Evolutionary conservation across 2,329 filamentous ascomycete genomes (phyloP), one percentile per base, ranked within the genome.

Genomic region (Plenodomus tracheiphilus): DNA sequence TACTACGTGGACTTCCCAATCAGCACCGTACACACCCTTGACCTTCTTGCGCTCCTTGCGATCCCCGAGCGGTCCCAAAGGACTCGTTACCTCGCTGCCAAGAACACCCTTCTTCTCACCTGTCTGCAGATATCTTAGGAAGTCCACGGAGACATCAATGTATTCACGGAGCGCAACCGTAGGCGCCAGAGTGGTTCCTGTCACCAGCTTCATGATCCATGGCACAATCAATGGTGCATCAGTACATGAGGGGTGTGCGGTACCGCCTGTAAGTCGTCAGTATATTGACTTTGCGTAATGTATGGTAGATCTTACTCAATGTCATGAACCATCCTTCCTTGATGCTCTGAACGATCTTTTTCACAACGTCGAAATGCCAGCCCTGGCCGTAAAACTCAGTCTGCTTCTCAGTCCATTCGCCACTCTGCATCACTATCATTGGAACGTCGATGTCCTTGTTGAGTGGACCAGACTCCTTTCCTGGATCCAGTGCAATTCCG

Each of bases 141-240:
- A 87, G 37, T 82, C 80, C 39, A 79, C 68, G 0, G 83, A 79
- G 1, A 84, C 73, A 38, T 81, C 75, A 21, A 87, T 82, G 57
- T 88, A 87, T 66, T 86, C 79, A 22, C 73, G 65, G 36, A 87
- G 64, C 0, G 82, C 85, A 47, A 82, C 76, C 37, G 74, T 75
- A 1, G 80, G 80, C 45, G 83, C 73, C n/a, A 86, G 77, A 1
- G 75, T 80, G 0, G 85, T 81, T 0, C 84, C 83, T 0, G 85
- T 87, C 0, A 82, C 82, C 73, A 82, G 81, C 47, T 80, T 78
- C 38, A 88, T 74, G 21, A 88, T 71, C 42, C 79, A 70, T 0
- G 85, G 85, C 51, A 86, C 80, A 7, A 88, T 77, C 2, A 88
- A 73, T 0, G 85, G 84, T 15, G 85, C 85, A 60, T 88, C 85